Base-by-base conservation (phyloP, 495 filamentous ascomycete species). In the Ascobolus immersus region DNA sequence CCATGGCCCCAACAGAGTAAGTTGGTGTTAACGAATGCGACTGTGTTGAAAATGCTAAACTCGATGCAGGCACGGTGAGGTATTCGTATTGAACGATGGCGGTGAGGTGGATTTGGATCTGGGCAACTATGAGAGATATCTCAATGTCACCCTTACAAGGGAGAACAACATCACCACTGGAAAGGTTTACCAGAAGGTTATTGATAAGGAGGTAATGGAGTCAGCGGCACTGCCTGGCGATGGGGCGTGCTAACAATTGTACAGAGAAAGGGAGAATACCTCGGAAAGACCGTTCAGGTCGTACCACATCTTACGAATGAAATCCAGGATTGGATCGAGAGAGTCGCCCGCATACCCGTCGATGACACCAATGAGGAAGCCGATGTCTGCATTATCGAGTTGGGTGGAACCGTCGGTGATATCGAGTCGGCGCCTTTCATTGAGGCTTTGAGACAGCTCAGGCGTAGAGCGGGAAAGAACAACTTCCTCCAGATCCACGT, bases 121-220 rank as follows among this genome's bases (percentile, higher is more conserved):
- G 13, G 86, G 86, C 26, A 93, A 94, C 57, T 96, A 96, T 52
- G 84, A 94, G 55, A 62, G 80, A 14, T 78, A 77, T 43, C 63
- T 77, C 28, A 62, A 68, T 39, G 61, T 77, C 35, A 73, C 70
- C 7, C 62, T 90, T 17, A 72, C 62, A 4, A 57, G 67, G 13
- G 77, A 86, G 37, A 75, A 78, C 56, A 91, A 90, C 49, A 86
- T 93, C 54, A 93, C 82, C 15, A 91, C 82, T 7, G 86, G 86
- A 39, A 94, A 93, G 60, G 74, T 93, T 39, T 93, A 91, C 54
- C 60, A 77, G 48, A 64, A 73, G 39, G 86, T 93, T 14, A 84
- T 91, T 39, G 59, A 74, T 47, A 61, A 59, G 38, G 39, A 48
- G 42, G 47, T 49, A 36, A 29, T 34, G 3, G 18, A 14, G 28